Conservation (phyloP, 2,329 filamentous ascomycete genomes). For the Aspergillus brunneoviolaceus region DNA sequence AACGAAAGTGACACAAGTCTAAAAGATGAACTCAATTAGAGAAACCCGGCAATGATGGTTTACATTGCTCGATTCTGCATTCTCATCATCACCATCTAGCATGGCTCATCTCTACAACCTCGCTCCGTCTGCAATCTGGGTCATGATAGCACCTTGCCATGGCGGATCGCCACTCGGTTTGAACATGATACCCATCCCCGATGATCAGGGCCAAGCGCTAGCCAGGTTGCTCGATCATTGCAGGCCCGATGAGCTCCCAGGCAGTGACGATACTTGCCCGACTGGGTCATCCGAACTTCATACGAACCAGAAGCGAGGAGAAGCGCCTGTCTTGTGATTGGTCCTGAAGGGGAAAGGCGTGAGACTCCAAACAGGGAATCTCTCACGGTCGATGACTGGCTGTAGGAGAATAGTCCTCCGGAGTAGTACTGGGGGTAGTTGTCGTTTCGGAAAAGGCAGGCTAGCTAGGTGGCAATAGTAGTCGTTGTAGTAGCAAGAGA, state of each 20-base stretch:
- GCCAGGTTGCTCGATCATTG: neutral
- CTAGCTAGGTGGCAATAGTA: too few species aligned
- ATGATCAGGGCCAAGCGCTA: neutral
- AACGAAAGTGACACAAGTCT: slow-evolving; percentile 10
- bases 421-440: neutral
- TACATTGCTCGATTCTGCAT: neutral
- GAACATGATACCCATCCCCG: neutral
- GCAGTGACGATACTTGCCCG: slow-evolving; percentile 14
- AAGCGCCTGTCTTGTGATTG: slow-evolving; percentile 23
- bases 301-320: slow-evolving; percentile 13
- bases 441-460: neutral
- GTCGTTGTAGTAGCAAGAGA: neutral
- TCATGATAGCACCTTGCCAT: neutral
- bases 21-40: slow-evolving; percentile 5
- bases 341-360: slow-evolving; percentile 16
- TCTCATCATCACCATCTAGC: too few species aligned
- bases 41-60: neutral
- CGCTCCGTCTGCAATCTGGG: neutral
- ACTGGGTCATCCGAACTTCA: neutral
- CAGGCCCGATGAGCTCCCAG: neutral
- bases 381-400: neutral
- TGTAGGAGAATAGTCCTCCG: neutral
- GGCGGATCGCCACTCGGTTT: neutral
- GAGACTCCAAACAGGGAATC: slow-evolving; percentile 9
- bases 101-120: neutral